Evolutionary conservation across 2,329 filamentous ascomycete species (phyloP).

Genomic region (Teratosphaeria pseudoeucalypti): DNA sequence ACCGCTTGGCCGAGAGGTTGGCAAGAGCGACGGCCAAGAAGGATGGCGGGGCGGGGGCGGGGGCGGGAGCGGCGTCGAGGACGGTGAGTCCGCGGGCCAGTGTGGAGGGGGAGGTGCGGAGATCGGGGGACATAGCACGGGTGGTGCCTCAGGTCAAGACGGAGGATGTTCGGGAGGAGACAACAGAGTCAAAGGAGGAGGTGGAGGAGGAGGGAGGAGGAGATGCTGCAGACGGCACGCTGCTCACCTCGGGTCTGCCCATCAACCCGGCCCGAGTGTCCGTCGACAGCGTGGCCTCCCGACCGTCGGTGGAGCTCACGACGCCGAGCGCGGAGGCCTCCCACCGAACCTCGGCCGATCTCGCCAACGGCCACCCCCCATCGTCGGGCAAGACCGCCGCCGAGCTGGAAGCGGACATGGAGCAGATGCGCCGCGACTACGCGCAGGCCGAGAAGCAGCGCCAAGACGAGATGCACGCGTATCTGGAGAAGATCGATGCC

Average conservation of each 20-base stretch:
- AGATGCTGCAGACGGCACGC: conserved; percentile 6
- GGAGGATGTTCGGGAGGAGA: not conserved
- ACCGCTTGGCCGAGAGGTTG: conserved; percentile 59
- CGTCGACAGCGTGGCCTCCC: conserved; percentile 13
- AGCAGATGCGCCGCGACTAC: conserved; percentile 40
- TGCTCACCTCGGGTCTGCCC: conserved; percentile 22
- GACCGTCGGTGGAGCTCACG: conserved; percentile 14
- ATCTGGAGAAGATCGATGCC: conserved; percentile 84
- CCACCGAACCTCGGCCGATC: not conserved
- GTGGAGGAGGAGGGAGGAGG: not conserved
- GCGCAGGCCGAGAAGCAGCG: conserved; percentile 47
- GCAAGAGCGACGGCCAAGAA: conserved; percentile 78
- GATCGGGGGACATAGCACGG: conserved; percentile 21
- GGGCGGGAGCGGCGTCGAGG: conserved; percentile 40
- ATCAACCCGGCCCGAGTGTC: conserved; percentile 26
- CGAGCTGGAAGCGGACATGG: conserved; percentile 36
- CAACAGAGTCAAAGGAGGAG: not conserved
- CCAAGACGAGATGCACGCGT: conserved; percentile 72
- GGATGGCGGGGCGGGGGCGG: conserved; percentile 39
- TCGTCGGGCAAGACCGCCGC: conserved; percentile 23
- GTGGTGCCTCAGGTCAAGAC: conserved; percentile 1
- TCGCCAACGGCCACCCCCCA: conserved; percentile 16
- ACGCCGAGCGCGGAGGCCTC: conserved; percentile 3
- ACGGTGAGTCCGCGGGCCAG: conserved; percentile 38
- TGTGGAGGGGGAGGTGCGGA: conserved; percentile 31